Evolutionary conservation across 768 basidiomycete species (phyloP), one percentile per base, ranked within the genome.

Genomic region (Solioccasus polychromus): DNA sequence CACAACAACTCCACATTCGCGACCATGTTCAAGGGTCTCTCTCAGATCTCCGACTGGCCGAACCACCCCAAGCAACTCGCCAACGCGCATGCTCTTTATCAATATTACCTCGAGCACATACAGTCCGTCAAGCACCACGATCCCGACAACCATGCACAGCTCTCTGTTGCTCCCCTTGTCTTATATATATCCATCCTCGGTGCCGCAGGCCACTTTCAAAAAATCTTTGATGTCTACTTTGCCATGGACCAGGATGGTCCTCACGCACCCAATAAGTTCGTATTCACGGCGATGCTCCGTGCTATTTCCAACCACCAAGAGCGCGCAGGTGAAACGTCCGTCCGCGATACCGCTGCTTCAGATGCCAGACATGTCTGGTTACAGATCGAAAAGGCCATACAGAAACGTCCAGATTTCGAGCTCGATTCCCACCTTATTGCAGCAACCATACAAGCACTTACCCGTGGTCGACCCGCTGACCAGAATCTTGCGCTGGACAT

Each of bases 191-290:
- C 73, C 43, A 74, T 89, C 30, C 76, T 92, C 7, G 83, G 79
- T 40, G 72, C 73, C 28, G 74, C 78, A 7, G 75, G 76, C 12
- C 65, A 75, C 9, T 76, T 82, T 47, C 80, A 88, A 51, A 77
- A 77, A 45, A 75, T 89, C 14, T 87, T 88, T 52, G 86, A 90
- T 48, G 78, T 91, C 39, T 91, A 82, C 66, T 78, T 86, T 51
- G 72, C 72, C 12, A 64, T 92, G 61, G 80, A 83, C 44, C 57
- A 72, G n/a, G 73, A 78, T 3, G 87, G 86, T 8, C 77, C 76
- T 3, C 58, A 82, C n/a, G 71, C 79, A 0, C 79, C 88, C 4
- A 71, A 83, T 52, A 71, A 72, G 40, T 72, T 74, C 51, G 69
- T 86, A 19, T 90, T 78, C 62, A 78, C 83, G 8, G 76, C 78